Conservation (phyloP, 1,139 yeast genomes). For the Zygosaccharomyces pseudobailii region DNA sequence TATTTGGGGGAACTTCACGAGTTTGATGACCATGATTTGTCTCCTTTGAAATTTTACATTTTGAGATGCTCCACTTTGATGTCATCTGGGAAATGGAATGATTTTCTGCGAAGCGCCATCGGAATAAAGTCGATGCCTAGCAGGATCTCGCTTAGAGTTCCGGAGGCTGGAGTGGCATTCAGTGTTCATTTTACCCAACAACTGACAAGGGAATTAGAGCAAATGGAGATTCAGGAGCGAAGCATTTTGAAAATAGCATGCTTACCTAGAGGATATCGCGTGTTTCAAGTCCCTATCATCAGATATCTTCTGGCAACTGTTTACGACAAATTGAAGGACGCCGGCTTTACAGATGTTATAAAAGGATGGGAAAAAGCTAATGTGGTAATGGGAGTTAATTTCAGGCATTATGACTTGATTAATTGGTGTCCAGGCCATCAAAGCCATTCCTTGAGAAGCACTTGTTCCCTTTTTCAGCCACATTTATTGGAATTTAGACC, state of each 20-base stretch:
- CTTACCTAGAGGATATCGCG: slow-evolving; percentile 18
- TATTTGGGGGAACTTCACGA: slow-evolving; percentile 14
- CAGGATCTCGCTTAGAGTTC: slow-evolving; percentile 43
- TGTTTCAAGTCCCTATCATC: slow-evolving; percentile 19
- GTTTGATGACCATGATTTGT: slow-evolving; percentile 16
- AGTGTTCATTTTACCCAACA: slow-evolving; percentile 41
- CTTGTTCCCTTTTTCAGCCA: slow-evolving; percentile 11
- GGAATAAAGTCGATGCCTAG: slow-evolving; percentile 27
- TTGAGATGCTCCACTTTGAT: slow-evolving; percentile 49
- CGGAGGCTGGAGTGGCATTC: slow-evolving; percentile 46
- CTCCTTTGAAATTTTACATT: slow-evolving; percentile 41
- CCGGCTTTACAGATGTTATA: slow-evolving; percentile 22
- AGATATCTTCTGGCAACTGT: slow-evolving; percentile 20
- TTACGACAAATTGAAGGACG: slow-evolving; percentile 17
- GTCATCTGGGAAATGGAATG: slow-evolving; percentile 59
- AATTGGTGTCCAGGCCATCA: slow-evolving; percentile 64
- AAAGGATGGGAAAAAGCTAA: slow-evolving; percentile 23
- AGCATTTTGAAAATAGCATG: slow-evolving; percentile 13
- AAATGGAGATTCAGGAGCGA: slow-evolving; percentile 23
- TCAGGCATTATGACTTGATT: slow-evolving; percentile 65
- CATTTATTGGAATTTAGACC: slow-evolving; percentile 38
- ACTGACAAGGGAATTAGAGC: slow-evolving; percentile 12
- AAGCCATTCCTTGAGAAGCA: slow-evolving; percentile 12
- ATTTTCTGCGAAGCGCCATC: slow-evolving; percentile 47
- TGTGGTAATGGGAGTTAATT: slow-evolving; percentile 48